Evolutionary conservation across 305 asterid species (phyloP), one percentile per base, ranked within the genome.

Genomic region (Rubia peregrina): DNA sequence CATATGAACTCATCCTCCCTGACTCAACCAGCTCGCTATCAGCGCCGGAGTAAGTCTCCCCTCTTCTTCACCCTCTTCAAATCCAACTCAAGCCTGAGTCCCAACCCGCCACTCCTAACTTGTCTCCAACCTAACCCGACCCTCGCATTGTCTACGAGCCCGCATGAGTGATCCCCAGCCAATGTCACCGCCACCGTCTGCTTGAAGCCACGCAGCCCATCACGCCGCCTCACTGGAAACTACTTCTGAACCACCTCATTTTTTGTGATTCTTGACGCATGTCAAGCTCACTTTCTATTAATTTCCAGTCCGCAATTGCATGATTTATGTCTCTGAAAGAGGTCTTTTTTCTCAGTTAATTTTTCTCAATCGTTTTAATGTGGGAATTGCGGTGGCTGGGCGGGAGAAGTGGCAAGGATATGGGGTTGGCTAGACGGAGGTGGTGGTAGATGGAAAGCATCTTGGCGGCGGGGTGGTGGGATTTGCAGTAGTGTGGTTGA

Each of bases 121-220:
- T 95, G 81, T 69, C 86, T 80, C 84, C 95, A 83, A 62, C 93
- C 95, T 64, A 96, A 90, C 70, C 94, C 80, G 3, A 67, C 17
- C 16, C 76, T 85, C 14, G 73, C 80, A 65, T 77, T 79, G 61
- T 81, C 96, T 22, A 81, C 71, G 71, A 86, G 75, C 55, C 65
- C 85, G 3, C 95, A 97, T 69, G 97, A 93, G 74, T 89, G 84
- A 73, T 93, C 98, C 77, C 85, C 30, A 12, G 94, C 96, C 30
- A 97, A 97, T 3, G 97, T 93, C 7, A 91, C 96, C 11, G 96
- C 80, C 26, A 24, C 1, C 48, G 90, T 79, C 63, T 88, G 95
- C 85, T 94, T 94, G 55, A 86, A 51, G 98, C 74, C 79, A 89
- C 97, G 82, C 97, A 94, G 69, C 98, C 98, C 98, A 93, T 93